Base-by-base conservation (phyloP, 2,329 filamentous ascomycete species). In the Plectosphaerella cucumerina region DNA sequence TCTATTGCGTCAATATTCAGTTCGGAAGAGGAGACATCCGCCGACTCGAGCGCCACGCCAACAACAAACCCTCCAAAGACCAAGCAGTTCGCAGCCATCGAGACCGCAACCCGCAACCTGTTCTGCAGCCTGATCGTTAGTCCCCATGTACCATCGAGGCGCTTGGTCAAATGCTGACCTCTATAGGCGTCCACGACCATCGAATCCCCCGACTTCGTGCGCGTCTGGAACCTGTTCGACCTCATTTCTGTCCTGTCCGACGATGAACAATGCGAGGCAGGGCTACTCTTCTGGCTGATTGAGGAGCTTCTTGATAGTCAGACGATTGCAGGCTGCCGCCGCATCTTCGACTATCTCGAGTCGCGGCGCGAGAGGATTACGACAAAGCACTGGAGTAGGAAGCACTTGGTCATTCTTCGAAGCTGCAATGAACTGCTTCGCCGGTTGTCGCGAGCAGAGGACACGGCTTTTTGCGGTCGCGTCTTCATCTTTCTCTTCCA, bases 401-500 rank as follows among this genome's bases (percentile, higher is more conserved):
- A 96, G 67, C 87, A 90, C 53, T 73, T 97, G 41, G 85, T 96
- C 51, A 94, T 97, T 58, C 74, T 99, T n/a, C 82, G 94, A 62
- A 89, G 88, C 53, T 99, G 94, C 71, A 99, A 97, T 67, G 94
- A 97, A 70, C 77, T 99, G 15, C 76, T 99, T n/a, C 85, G 93
- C 34, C 82, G 94, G 44, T 78, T 99, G 3, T 97, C 94, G n/a
- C 84, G 94, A 51, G 93, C 94, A 4, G 92, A 97, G 66, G 94
- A 99, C 68, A 95, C 94, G 0, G 91, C 95, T 1, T 99, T 99
- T 65, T 99, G 94, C 63, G 94, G 94, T 15, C 83, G 94, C 37
- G 94, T 99, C 22, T 97, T 97, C 69, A 97, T 99, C 57, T 99
- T 97, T 69, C 83, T 99, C 65, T 99, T 97, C 69, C 94, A 99